These are phyloP conservation scores for Tylopilus cervinicoccineus DNA, from an alignment of 768 basidiomycete species.

Conservation along the genomic window DNA sequence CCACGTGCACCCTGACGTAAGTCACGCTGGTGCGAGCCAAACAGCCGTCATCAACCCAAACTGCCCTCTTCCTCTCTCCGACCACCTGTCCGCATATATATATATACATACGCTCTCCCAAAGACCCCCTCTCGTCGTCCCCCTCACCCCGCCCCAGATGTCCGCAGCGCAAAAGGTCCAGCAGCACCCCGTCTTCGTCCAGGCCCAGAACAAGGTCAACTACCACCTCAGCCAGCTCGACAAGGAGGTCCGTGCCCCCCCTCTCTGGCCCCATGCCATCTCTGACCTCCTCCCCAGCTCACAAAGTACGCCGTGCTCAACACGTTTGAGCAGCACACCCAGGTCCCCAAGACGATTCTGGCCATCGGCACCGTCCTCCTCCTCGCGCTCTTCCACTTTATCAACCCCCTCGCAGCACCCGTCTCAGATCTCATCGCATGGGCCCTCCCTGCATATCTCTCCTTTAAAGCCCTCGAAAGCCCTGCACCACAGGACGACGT, in stretches of 20 bases:
- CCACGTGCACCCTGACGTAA: slow-evolving; percentile 40
- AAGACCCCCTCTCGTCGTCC: background rate
- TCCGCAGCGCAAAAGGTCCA: slow-evolving; percentile 79
- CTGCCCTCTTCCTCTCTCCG: slow-evolving; percentile 17
- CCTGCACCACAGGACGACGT: slow-evolving; percentile 81
- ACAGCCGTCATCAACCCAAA: slow-evolving; percentile 57
- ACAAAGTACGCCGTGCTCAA: slow-evolving; percentile 84
- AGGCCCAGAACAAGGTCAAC: slow-evolving; percentile 78
- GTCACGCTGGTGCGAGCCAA: slow-evolving; percentile 41
- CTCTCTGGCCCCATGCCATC: background rate
- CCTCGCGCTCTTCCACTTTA: slow-evolving; percentile 68
- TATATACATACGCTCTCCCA: slow-evolving; percentile 4
- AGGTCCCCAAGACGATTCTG: slow-evolving; percentile 89
- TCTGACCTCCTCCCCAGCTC: slow-evolving; percentile 42
- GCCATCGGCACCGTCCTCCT: slow-evolving; percentile 70
- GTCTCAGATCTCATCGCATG: slow-evolving; percentile 95
- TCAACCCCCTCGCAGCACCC: slow-evolving; percentile 90
- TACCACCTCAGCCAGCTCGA: slow-evolving; percentile 88
- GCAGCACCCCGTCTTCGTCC: slow-evolving; percentile 82
- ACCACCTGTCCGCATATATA: slow-evolving; percentile 11
- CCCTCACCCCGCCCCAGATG: slow-evolving; percentile 42
- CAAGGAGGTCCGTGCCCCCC: slow-evolving; percentile 72
- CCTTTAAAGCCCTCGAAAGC: slow-evolving; percentile 88
- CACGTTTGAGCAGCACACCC: slow-evolving; percentile 83
- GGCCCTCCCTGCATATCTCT: slow-evolving; percentile 92